A percentile compares a stretch with the other conserved stretches of the same genome.
These are phyloP conservation scores for Lathyrus aphaca DNA, from an alignment of 306 rosid genomes.

Conservation along the genomic window DNA sequence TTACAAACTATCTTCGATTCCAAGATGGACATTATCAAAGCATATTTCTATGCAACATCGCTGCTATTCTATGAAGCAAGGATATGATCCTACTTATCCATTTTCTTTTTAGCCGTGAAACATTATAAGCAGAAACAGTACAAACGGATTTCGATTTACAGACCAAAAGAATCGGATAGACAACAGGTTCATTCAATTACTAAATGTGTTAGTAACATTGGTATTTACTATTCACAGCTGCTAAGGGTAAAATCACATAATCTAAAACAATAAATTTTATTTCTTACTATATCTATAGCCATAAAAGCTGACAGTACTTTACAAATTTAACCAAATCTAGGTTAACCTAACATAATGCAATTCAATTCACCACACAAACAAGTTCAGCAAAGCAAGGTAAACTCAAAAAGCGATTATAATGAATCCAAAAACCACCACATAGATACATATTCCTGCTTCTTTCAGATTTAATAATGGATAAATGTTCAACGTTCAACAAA, in stretches of 20 bases:
- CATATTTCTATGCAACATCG: too few relatives aligned
- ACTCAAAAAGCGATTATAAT: not conserved
- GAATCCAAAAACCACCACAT: slow-evolving; percentile 1
- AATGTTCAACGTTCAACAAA: not conserved
- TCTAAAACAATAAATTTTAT: slow-evolving; percentile 3
- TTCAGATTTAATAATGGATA: not conserved
- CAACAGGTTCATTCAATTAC: not conserved
- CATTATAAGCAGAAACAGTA: slow-evolving; percentile 3
- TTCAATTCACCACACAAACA: slow-evolving; percentile 15
- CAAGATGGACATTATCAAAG: too few relatives aligned
- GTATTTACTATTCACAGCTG: slow-evolving; percentile 1
- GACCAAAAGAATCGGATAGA: not conserved
- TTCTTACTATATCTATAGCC: slow-evolving; percentile 16
- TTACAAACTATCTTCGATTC: not conserved
- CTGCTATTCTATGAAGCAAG: not conserved
- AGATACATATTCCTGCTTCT: slow-evolving; percentile 3
- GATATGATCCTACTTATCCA: not conserved
- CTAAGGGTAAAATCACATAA: not conserved
- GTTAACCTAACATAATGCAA: slow-evolving; percentile 18
- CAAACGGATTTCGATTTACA: not conserved
- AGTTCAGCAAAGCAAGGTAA: slow-evolving; percentile 25
- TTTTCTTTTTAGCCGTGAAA: not conserved
- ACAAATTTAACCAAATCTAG: not conserved
- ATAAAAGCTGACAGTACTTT: slow-evolving; percentile 1
- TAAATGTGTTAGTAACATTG: slow-evolving; percentile 1